A percentile compares a stretch with the other conserved stretches of the same genome.
These are phyloP conservation scores for Xerocomus brunneocitrinus DNA, from an alignment of 768 basidiomycete species.

Conservation along the genomic window DNA sequence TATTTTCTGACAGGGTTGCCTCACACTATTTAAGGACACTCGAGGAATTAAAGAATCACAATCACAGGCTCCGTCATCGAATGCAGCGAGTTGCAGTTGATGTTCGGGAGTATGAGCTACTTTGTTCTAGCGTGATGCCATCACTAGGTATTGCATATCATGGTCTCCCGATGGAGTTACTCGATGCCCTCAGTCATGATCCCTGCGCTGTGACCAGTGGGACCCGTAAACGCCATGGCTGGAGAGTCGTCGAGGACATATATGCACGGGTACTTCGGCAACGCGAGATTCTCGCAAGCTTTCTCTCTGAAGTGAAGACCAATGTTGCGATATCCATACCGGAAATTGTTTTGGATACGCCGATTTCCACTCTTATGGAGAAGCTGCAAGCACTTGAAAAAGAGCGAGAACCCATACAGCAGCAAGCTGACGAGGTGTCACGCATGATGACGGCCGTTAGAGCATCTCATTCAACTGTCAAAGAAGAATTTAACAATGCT, in stretches of 20 bases:
- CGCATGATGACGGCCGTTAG: slow-evolving; percentile 51
- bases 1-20: not conserved
- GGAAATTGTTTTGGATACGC: slow-evolving; percentile 49
- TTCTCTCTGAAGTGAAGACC: slow-evolving; percentile 31
- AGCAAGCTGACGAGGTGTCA: slow-evolving; percentile 46
- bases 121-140: slow-evolving; percentile 49
- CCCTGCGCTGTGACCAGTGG: slow-evolving; percentile 69
- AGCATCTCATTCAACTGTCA: slow-evolving; percentile 49
- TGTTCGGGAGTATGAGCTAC: slow-evolving; percentile 61
- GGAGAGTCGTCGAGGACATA: slow-evolving; percentile 75
- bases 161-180: slow-evolving; percentile 56
- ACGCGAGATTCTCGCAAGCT: slow-evolving; percentile 48
- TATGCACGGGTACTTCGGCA: slow-evolving; percentile 59
- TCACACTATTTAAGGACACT: slow-evolving; percentile 44
- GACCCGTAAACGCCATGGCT: slow-evolving; percentile 57
- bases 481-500: slow-evolving; percentile 61
- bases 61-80: slow-evolving; percentile 63
- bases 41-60: slow-evolving; percentile 54
- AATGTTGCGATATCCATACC: slow-evolving; percentile 7
- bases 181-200: slow-evolving; percentile 74
- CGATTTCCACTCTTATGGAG: slow-evolving; percentile 46
- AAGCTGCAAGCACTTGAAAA: slow-evolving; percentile 48
- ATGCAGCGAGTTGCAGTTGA: slow-evolving; percentile 59
- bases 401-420: slow-evolving; percentile 41
- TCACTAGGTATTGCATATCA: slow-evolving; percentile 44